Evolutionary conservation across 78 protist genomes (phyloP), one percentile per base, ranked within the genome.

Genomic region (Protostelium mycophagum): DNA sequence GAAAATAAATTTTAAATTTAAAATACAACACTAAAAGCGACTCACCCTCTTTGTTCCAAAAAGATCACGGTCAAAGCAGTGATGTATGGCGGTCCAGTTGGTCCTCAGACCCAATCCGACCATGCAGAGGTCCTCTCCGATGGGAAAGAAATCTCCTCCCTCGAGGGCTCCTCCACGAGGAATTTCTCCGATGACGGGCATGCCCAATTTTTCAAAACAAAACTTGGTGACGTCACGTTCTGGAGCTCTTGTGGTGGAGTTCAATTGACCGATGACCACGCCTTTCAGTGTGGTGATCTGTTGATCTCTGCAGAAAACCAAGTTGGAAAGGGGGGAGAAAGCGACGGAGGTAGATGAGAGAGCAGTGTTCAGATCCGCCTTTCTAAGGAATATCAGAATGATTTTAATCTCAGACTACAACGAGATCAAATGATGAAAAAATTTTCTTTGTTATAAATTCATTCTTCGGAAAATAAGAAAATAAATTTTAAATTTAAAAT

Each of bases 41-140:
- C 73, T 51, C 73, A 51, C 73, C 23, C 95, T 37, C 28, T 34
- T 38, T 0, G 97, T 94, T 9, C 99, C 99, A 34, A 97, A 90
- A 38, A 91, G 83, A 83, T 96, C 97, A 0, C 95, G 86, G 1
- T 89, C 39, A 97, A 96, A 92, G 89, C 95, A 35, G 88, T 96
- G 88, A 36, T 94, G 51, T 28, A 94, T 94, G 23, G 98, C 97
- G 5, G 34, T 73, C 38, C 85, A 83, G 34, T 95, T 97, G 38
- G 96, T 88, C 31, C 98, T 28, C 29, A 97, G 90, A 34, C 99
- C 99, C 73, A 95, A 86, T 35, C 99, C 98, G 90, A 97, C 87
- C 34, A 95, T 87, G 38, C 95, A 94, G 35, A 96, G 87, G 0
- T 95, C 98, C 37, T n/a, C 16, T 34, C 96, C 95, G 1, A 84